Conservation (phyloP, 2,329 filamentous ascomycete genomes). For the Penicillium frequentans region DNA sequence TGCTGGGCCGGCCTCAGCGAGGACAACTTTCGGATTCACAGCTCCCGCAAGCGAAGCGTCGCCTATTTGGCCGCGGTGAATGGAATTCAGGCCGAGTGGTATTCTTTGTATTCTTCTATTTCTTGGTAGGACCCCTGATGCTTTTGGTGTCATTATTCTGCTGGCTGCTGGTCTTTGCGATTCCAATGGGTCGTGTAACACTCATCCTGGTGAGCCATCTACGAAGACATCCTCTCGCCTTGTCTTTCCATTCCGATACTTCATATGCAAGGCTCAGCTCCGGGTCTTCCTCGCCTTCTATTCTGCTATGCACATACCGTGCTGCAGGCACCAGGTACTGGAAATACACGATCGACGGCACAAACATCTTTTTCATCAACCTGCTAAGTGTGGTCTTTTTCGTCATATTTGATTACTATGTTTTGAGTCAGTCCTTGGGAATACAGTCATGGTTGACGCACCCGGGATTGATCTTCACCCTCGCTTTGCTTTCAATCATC, state of each 20-base stretch:
- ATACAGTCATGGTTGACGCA: slow-evolving; percentile 74
- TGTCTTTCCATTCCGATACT: slow-evolving; percentile 89
- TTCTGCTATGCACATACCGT: slow-evolving; percentile 93
- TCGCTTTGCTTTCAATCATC: slow-evolving; percentile 87
- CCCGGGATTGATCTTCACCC: slow-evolving; percentile 80
- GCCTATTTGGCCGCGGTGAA: slow-evolving; percentile 90
- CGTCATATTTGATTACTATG: slow-evolving; percentile 87
- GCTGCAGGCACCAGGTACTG: slow-evolving; percentile 94
- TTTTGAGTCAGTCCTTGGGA: slow-evolving; percentile 69
- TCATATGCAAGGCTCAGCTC: slow-evolving; percentile 70
- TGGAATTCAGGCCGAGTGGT: slow-evolving; percentile 94
- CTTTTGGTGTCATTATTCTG: slow-evolving; percentile 84
- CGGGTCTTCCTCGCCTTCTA: slow-evolving; percentile 74
- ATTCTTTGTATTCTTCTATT: slow-evolving; percentile 96
- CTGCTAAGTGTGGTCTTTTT: slow-evolving; percentile 91
- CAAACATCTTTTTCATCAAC: slow-evolving; percentile 99
- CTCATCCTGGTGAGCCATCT: slow-evolving; percentile 88
- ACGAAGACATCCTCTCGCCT: slow-evolving; percentile 83
- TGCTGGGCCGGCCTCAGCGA: slow-evolving; percentile 69
- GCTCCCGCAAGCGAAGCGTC: slow-evolving; percentile 64
- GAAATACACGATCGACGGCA: slow-evolving; percentile 98
- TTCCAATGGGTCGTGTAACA: slow-evolving; percentile 97
- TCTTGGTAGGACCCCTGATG: slow-evolving; percentile 80
- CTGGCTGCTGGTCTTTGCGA: slow-evolving; percentile 96
- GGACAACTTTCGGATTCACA: slow-evolving; percentile 45